Evolutionary conservation across 2,329 filamentous ascomycete species (phyloP), one percentile per base, ranked within the genome.

Genomic region (Alternaria sp.): DNA sequence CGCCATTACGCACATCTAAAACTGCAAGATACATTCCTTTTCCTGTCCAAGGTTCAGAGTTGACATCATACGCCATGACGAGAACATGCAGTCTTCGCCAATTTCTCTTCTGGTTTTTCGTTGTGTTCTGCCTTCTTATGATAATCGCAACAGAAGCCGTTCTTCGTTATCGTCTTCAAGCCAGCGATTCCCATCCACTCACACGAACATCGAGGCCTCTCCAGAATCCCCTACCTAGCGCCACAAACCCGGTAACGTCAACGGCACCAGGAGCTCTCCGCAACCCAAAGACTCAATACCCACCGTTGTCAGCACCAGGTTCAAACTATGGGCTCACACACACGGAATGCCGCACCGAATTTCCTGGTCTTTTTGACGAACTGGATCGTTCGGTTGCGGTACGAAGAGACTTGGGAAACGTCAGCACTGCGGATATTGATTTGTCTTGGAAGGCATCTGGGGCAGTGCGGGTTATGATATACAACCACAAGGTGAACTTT

Each of bases 381-480:
- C 52, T 75, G 16, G 69, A 73, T 18, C 66, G 66, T 24, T 61
- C 67, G 4, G 58, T 51, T 20, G 56, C 52, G 26, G 49, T 59
- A 26, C 58, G 63, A 48, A 66, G 60, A 38, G 43, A 53, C 1
- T 54, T 60, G 9, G 64, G 67, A 22, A 64, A 66, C 12, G 59
- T 69, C 24, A 62, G 44, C 5, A 41, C 48, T 8, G 51, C 63
- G 20, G 71, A 75, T 30, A 38, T 75, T 16, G 67, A 73, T 36
- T 49, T 71, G 1, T 26, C 48, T 14, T 74, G 69, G 68, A 65
- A 61, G 20, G 24, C 53, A 3, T 52, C 61, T n/a, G 66, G 68
- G 38, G 59, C 59, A 38, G 66, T 71, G 7, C 63, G 70, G 7
- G 72, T 67, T n/a, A 70, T 76, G 69, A 73, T 76, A 24, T 66